These are phyloP conservation scores for Pseudocercospora musae DNA, from an alignment of 2,329 filamentous ascomycete species.

Conservation along the genomic window DNA sequence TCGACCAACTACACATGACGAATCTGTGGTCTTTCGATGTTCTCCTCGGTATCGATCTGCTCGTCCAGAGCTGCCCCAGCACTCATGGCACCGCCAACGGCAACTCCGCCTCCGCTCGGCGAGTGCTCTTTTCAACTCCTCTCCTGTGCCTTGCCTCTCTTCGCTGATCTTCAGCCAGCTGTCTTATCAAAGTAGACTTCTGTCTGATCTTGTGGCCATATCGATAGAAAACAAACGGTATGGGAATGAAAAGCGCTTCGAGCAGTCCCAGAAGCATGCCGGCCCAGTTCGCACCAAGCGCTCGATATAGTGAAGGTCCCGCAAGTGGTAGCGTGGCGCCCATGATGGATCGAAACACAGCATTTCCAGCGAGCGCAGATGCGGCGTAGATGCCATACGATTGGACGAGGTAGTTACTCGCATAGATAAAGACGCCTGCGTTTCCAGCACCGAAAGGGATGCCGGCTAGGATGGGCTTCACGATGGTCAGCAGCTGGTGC, in stretches of 20 bases:
- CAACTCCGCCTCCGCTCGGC: constrained; percentile 29
- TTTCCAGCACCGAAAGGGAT: constrained; percentile 78
- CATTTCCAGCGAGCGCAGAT: constrained; percentile 74
- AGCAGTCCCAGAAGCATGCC: constrained; percentile 72
- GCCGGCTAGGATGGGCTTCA: constrained; percentile 68
- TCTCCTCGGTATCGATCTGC: constrained; percentile 26
- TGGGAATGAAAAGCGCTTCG: constrained; percentile 68
- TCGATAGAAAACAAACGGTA: constrained; percentile 45
- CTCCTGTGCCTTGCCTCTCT: constrained; percentile 43
- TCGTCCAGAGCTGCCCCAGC: constrained; percentile 39
- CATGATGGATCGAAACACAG: constrained; percentile 67
- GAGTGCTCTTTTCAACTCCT: constrained; percentile 32
- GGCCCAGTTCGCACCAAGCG: constrained; percentile 72
- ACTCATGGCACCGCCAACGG: constrained; percentile 40
- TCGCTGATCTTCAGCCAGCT: constrained; percentile 48
- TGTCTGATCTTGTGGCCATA: constrained; percentile 53
- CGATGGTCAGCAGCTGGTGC: neutral
- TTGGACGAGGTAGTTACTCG: constrained; percentile 73
- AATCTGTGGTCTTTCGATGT: constrained; percentile 21
- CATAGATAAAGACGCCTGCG: constrained; percentile 76
- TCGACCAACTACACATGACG: neutral
- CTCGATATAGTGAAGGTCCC: constrained; percentile 67
- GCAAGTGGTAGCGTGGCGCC: constrained; percentile 78
- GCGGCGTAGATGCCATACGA: constrained; percentile 80
- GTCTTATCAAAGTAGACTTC: constrained; percentile 53